Percentiles rank a stretch among this genome's conserved stretches.
phyloP scores from a whole-genome alignment of 108 stramenopile genomes.

The Pseudonitzschia pungens region DNA sequence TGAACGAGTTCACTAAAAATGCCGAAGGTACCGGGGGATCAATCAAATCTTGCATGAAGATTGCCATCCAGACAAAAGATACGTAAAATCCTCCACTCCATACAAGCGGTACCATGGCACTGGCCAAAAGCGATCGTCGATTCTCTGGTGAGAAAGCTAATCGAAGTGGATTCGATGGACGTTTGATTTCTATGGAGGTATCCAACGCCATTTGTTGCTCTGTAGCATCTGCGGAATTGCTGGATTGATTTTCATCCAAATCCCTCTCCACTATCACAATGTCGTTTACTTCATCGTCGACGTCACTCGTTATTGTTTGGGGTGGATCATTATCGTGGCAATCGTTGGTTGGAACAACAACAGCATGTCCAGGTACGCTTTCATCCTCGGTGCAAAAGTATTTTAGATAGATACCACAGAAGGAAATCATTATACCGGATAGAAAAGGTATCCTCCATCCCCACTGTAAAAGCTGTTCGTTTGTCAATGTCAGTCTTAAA shows the following conservation, averaged over 20 bases:
- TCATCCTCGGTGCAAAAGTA: conserved; percentile 55
- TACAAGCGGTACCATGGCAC: conserved; percentile 56
- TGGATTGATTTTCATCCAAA: background rate
- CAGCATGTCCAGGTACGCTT: conserved; percentile 18
- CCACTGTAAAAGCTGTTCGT: conserved; percentile 46
- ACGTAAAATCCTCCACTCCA: conserved; percentile 71
- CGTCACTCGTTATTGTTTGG: background rate
- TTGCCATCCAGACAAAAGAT: conserved; percentile 75
- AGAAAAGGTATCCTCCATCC: conserved; percentile 80
- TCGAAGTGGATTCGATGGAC: conserved; percentile 55
- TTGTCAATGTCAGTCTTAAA: conserved; percentile 39
- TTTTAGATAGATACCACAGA: conserved; percentile 60
- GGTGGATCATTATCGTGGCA: background rate
- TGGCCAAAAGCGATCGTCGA: conserved; percentile 47
- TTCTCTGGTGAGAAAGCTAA: conserved; percentile 54
- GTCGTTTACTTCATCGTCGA: conserved; percentile 6
- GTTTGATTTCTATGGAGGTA: background rate
- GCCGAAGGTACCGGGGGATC: conserved; percentile 61
- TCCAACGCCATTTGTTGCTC: background rate
- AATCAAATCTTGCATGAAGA: conserved; percentile 61
- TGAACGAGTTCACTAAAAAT: conserved; percentile 58
- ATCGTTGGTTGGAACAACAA: conserved; percentile 1
- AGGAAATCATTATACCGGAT: conserved; percentile 55
- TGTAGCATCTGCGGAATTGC: background rate
- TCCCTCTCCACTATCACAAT: background rate